These are phyloP conservation scores for Candida pseudoviswanathii DNA, from an alignment of 1,139 yeast genomes.

Conservation along the genomic window DNA sequence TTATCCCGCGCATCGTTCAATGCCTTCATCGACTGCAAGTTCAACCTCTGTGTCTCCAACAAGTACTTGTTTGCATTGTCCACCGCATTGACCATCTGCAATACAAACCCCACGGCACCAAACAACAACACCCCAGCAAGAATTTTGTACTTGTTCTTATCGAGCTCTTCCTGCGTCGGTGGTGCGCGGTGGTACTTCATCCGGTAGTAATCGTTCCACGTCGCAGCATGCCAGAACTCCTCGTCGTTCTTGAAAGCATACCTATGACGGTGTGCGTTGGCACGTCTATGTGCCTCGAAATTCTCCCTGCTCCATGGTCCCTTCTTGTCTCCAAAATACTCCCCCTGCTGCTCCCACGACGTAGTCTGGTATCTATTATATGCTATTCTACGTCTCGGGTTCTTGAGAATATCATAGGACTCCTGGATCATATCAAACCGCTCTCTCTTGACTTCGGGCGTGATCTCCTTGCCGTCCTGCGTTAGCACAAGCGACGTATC, in stretches of 20 bases:
- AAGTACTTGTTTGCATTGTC: conserved; percentile 35
- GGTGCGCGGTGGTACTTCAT: conserved; percentile 42
- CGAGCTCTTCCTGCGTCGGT: conserved; percentile 46
- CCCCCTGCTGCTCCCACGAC: conserved; percentile 26
- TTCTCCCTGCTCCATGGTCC: conserved; percentile 17
- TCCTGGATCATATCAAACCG: conserved; percentile 72
- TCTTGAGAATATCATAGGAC: conserved; percentile 72
- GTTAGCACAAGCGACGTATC: conserved; percentile 51
- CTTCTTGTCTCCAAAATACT: conserved; percentile 40
- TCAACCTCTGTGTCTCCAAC: conserved; percentile 33
- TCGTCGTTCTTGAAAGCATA: conserved; percentile 42
- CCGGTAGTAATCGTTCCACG: conserved; percentile 68
- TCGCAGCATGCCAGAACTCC: conserved; percentile 65
- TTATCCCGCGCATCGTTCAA: conserved; percentile 52
- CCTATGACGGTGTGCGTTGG: conserved; percentile 39
- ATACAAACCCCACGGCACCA: conserved; percentile 38
- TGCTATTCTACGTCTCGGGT: conserved; percentile 48
- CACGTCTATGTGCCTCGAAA: conserved; percentile 42
- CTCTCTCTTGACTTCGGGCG: conserved; percentile 46
- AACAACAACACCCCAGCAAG: conserved; percentile 45
- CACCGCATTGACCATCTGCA: conserved; percentile 49
- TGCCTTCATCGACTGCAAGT: conserved; percentile 50
- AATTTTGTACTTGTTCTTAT: conserved; percentile 49
- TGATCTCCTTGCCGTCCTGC: conserved; percentile 29
- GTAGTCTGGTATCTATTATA: conserved; percentile 30